Conservation (phyloP, 345 rosid species). For the Rhodomyrtus tomentosa region DNA sequence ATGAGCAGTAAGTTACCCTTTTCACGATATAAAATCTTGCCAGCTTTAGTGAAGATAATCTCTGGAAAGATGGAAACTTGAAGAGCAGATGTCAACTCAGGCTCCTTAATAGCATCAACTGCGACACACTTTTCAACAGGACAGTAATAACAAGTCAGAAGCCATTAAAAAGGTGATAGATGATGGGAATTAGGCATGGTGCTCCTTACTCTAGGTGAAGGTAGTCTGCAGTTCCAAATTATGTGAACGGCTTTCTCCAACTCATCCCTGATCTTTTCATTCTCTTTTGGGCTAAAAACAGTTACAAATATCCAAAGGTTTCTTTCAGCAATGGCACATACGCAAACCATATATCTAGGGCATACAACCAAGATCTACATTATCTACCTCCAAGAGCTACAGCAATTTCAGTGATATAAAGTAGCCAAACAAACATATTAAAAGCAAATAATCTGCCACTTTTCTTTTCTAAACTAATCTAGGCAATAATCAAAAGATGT, state of each 20-base stretch:
- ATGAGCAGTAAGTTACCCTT: conserved; percentile 32
- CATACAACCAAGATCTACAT: neutral
- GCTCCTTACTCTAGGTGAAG: conserved; percentile 71
- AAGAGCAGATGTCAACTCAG: conserved; percentile 58
- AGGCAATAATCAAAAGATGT: neutral
- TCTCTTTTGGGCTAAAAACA: conserved; percentile 58
- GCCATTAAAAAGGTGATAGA: neutral
- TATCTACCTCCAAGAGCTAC: neutral
- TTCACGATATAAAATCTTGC: conserved; percentile 77
- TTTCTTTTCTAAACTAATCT: neutral
- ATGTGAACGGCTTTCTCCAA: conserved; percentile 80
- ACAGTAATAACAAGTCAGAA: conserved; percentile 2
- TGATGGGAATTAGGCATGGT: neutral
- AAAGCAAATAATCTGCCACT: neutral
- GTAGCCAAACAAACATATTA: neutral
- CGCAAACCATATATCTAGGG: neutral
- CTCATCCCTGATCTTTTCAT: conserved; percentile 46
- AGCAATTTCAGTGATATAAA: neutral
- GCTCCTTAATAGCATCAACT: conserved; percentile 67
- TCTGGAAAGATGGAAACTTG: conserved; percentile 61
- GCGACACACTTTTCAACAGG: conserved; percentile 59
- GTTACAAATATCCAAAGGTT: neutral
- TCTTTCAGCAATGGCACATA: neutral
- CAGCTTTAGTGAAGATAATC: conserved; percentile 74
- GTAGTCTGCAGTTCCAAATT: conserved; percentile 87